phyloP scores from a whole-genome alignment of 225 moss, liverwort and hornwort species.

The Neckera pumila region DNA sequence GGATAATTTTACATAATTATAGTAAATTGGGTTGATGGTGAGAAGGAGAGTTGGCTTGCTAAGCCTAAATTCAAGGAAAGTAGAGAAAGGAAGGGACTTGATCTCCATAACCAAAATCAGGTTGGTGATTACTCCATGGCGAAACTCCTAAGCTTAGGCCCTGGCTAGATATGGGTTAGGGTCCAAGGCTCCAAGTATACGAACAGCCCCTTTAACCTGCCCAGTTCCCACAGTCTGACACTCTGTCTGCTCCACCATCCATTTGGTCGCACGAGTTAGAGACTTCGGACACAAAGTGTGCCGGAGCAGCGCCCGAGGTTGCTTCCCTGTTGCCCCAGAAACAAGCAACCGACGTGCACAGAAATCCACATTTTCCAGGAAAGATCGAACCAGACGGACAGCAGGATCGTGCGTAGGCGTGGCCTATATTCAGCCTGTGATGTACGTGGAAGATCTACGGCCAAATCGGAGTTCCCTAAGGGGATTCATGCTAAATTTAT shows the following conservation, averaged over 20 bases:
- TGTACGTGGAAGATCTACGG: background rate
- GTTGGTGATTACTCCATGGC: background rate
- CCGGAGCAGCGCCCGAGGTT: conserved; percentile 14
- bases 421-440: background rate
- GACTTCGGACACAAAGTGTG: background rate
- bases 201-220: background rate
- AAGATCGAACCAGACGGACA: background rate
- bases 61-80: background rate
- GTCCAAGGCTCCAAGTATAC: background rate
- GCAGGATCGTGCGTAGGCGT: conserved; percentile 4
- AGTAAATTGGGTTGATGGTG: background rate
- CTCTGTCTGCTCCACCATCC: background rate
- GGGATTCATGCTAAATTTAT: background rate
- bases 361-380: background rate
- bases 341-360: background rate
- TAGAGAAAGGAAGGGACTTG: background rate
- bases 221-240: background rate
- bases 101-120: background rate
- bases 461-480: background rate
- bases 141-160: too few species aligned
- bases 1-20: background rate
- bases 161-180: too few species aligned
- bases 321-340: background rate
- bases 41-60: background rate
- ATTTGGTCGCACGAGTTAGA: background rate